phyloP scores from a whole-genome alignment of 352 stramenopile genomes.

The Phytopythium kandeliae region DNA sequence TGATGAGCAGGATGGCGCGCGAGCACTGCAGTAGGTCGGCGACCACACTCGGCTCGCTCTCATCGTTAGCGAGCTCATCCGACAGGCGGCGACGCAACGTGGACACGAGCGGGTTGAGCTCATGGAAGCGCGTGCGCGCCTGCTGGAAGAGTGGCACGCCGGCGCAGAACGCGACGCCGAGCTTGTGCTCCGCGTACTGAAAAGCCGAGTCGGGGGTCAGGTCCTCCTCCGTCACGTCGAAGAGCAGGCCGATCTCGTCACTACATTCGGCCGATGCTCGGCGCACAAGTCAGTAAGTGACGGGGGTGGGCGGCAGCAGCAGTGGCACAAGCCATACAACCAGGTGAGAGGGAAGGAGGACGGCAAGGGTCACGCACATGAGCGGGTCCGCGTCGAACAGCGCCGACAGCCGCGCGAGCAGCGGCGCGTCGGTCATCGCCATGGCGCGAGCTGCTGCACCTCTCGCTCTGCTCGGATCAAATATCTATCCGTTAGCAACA shows the following conservation, averaged over 20 bases:
- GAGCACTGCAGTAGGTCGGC: conserved; percentile 43
- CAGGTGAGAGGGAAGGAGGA: not conserved
- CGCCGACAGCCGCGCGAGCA: conserved; percentile 27
- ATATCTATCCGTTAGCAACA: no score
- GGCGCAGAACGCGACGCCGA: conserved; percentile 60
- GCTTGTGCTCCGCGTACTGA: conserved; percentile 68
- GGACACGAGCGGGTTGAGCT: conserved; percentile 25
- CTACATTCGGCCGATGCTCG: conserved; percentile 28
- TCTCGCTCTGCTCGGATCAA: no score
- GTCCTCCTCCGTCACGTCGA: conserved; percentile 37
- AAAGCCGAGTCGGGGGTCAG: conserved; percentile 53
- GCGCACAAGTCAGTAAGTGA: not conserved
- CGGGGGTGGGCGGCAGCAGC: not conserved
- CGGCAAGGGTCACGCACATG: conserved; percentile 32
- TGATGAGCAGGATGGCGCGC: conserved; percentile 65
- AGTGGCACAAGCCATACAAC: not conserved
- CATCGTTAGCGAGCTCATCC: no score
- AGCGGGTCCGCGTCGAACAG: conserved; percentile 61
- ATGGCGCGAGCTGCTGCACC: no score
- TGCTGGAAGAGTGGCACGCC: conserved; percentile 45
- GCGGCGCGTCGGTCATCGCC: conserved; percentile 11
- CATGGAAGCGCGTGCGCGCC: conserved; percentile 47
- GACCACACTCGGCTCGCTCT: conserved; percentile 6
- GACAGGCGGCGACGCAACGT: no score
- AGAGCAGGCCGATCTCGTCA: conserved; percentile 73